phyloP scores from a whole-genome alignment of 2,329 filamentous ascomycete genomes.

The Lojkania enalia region DNA sequence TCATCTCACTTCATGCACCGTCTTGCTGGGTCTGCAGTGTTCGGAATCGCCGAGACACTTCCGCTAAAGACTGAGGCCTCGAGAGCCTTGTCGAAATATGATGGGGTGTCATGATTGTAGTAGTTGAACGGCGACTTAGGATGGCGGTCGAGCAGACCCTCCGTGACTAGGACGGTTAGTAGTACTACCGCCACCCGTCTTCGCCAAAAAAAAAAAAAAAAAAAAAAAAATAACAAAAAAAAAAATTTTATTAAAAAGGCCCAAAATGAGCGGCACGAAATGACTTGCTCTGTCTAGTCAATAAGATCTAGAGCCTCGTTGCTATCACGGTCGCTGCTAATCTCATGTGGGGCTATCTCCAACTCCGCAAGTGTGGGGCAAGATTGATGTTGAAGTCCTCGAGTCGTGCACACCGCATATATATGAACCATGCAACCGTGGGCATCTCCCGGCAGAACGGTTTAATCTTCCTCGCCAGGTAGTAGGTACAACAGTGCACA shows the following conservation, averaged over 20 bases:
- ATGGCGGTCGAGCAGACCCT: neutral
- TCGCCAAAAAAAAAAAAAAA: too few relatives aligned
- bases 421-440: slow-evolving; percentile 1
- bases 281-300: too few relatives aligned
- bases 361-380: slow-evolving; percentile 18
- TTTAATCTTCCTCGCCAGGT: slow-evolving; percentile 2
- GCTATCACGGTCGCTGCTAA: neutral
- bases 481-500: neutral
- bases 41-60: slow-evolving; percentile 10
- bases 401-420: neutral
- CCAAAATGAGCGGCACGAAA: too few relatives aligned
- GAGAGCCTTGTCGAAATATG: slow-evolving; percentile 3
- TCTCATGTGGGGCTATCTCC: slow-evolving; percentile 14
- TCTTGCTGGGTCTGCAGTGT: neutral
- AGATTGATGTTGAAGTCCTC: slow-evolving; percentile 13
- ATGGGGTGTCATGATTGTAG: neutral
- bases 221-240: too few relatives aligned
- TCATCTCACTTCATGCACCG: neutral
- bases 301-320: too few relatives aligned
- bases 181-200: too few relatives aligned
- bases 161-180: slow-evolving; percentile 13
- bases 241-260: too few relatives aligned
- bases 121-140: neutral
- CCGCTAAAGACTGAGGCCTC: neutral
- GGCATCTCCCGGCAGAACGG: slow-evolving; percentile 4